Conservation (phyloP, 2,329 filamentous ascomycete genomes). For the Lasiodiplodia citricola region DNA sequence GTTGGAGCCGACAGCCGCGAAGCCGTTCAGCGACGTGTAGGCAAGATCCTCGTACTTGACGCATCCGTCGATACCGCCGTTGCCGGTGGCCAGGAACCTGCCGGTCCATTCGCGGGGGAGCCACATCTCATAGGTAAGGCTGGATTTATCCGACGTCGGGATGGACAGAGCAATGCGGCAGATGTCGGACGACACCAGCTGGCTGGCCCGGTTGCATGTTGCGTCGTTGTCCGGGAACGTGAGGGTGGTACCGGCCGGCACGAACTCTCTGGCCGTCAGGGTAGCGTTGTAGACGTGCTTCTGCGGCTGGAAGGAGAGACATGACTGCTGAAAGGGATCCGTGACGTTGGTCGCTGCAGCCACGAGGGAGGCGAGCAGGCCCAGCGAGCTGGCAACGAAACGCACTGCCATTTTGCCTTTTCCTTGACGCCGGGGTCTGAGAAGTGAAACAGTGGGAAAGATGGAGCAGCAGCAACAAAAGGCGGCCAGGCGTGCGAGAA, state of each 20-base stretch:
- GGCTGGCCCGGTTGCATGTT: slow-evolving; percentile 36
- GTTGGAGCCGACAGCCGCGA: slow-evolving; percentile 48
- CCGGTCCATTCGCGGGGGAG: slow-evolving; percentile 49
- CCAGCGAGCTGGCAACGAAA: slow-evolving; percentile 9
- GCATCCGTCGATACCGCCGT: slow-evolving; percentile 49
- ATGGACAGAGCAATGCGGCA: slow-evolving; percentile 52
- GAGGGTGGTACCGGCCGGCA: slow-evolving; percentile 46
- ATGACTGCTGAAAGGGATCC: slow-evolving; percentile 16
- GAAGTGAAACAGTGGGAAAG: not conserved
- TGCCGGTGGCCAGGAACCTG: slow-evolving; percentile 46
- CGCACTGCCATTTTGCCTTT: not conserved
- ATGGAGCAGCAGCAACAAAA: not conserved
- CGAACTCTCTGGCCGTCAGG: slow-evolving; percentile 31
- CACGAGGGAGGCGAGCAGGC: not conserved
- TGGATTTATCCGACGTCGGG: slow-evolving; percentile 45
- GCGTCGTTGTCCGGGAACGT: slow-evolving; percentile 14
- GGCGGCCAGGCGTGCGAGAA: not conserved
- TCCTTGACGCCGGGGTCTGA: not conserved
- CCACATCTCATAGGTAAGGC: slow-evolving; percentile 53
- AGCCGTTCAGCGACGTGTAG: slow-evolving; percentile 45
- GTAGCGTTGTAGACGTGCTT: slow-evolving; percentile 15
- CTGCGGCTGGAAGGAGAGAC: slow-evolving; percentile 15
- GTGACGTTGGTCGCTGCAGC: not conserved
- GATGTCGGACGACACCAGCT: slow-evolving; percentile 44
- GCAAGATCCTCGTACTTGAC: slow-evolving; percentile 45